phyloP scores from a whole-genome alignment of 106 monocot species.

The Narthecium ossifragum region DNA sequence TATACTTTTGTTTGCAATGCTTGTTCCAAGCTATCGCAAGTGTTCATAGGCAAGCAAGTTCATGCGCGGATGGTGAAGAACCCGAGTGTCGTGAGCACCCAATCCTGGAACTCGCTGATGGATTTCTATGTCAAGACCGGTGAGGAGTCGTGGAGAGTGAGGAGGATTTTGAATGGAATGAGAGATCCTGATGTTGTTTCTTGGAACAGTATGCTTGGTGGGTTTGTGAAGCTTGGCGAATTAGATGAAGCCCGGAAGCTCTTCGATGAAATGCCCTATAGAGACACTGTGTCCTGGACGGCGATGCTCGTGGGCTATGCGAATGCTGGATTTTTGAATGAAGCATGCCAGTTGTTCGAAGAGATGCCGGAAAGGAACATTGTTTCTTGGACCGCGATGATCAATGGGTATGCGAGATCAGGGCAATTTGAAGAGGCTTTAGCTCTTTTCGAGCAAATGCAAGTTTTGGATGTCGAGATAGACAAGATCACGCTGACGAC shows the following conservation, averaged over 20 bases:
- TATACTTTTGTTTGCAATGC: slow-evolving; percentile 24
- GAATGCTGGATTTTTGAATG: slow-evolving; percentile 2
- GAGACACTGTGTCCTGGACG: slow-evolving; percentile 23
- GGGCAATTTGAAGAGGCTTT: slow-evolving; percentile 9
- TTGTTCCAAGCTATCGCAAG: slow-evolving; percentile 7
- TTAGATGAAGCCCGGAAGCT: slow-evolving; percentile 9
- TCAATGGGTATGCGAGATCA: slow-evolving; percentile 13
- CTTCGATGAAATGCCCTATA: slow-evolving; percentile 21
- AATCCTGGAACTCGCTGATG: slow-evolving; percentile 16
- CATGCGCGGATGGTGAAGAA: slow-evolving; percentile 27
- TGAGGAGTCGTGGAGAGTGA: background rate
- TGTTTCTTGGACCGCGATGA: slow-evolving; percentile 32
- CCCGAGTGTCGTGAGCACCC: background rate
- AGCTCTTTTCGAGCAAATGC: slow-evolving; percentile 25
- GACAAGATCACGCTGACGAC: slow-evolving; percentile 17
- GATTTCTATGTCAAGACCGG: slow-evolving; percentile 18
- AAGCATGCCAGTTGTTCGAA: slow-evolving; percentile 14
- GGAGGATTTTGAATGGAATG: slow-evolving; percentile 11
- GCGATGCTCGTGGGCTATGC: slow-evolving; percentile 13
- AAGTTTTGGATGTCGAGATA: slow-evolving; percentile 1
- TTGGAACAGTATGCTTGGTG: slow-evolving; percentile 37
- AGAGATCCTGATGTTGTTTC: slow-evolving; percentile 19
- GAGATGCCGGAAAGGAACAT: slow-evolving; percentile 18
- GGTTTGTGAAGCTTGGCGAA: slow-evolving; percentile 19
- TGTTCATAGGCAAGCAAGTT: slow-evolving; percentile 13